Base-by-base conservation (phyloP, 1,284 basidiomycete genomes). In the Ceratobasidium sp. region DNA sequence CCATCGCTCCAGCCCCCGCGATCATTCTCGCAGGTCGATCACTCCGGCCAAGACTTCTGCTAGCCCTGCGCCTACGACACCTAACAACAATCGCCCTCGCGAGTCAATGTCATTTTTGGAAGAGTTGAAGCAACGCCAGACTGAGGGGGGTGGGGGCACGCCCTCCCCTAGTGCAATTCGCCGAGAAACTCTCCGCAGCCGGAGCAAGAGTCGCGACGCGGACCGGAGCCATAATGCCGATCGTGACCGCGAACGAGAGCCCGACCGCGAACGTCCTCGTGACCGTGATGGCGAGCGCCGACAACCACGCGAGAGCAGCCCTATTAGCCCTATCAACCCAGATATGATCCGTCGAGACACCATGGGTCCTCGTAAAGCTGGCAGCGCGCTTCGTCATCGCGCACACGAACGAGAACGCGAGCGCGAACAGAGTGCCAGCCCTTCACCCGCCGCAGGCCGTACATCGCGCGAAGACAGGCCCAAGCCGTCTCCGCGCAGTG, bases 321-420 rank as follows among this genome's bases (percentile, higher is more conserved):
- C 44, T 15, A 53, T 48, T 29, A 72, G 69, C 47, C 69, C 69
- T 31, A 33, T 72, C 47, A 72, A 72, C 22, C 56, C 69, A 1
- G 69, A 72, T 33, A 60, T 72, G 69, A 72, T 72, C 48, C 69
- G 69, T 27, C 69, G 69, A 33, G 69, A 72, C 48, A 72, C 69
- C 15, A 72, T 72, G 69, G 69, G 69, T 7, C 69, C 69, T 47
- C 69, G 69, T 19, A 72, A 72, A 33, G 56, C 45, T 19, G 69
- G 56, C n/a, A 72, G 69, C 47, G 69, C 69, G 1, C 56, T 72
- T 4, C 56, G 64, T 2, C 64, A 47, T 7, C 69, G 69, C 47
- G 69, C 69, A 22, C 69, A 57, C 57, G 69, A 72, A 44, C 69
- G 69, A 47, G 69, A 72, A 50, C 69, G 57, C 31, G 57, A 60